Conservation (phyloP, 306 rosid genomes). For the Cucurbita maxima region DNA sequence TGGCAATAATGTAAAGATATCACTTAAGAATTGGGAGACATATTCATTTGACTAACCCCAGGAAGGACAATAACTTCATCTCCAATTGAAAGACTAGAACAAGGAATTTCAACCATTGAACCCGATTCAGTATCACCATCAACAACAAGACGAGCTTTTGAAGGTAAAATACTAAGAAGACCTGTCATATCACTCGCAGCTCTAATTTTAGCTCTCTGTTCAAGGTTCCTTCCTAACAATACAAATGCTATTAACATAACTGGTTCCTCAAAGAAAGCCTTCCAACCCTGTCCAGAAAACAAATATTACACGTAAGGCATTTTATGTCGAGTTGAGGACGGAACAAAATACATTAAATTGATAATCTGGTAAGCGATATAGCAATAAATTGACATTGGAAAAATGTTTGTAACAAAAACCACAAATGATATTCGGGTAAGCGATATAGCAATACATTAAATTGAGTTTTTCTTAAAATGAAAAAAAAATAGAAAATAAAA, state of each 20-base stretch:
- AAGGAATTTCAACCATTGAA: conserved; percentile 77
- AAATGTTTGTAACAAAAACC: not conserved
- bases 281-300: conserved; percentile 70
- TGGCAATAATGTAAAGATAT: not conserved
- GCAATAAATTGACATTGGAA: not conserved
- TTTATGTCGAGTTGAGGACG: not conserved
- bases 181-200: conserved; percentile 98
- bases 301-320: conserved; percentile 1
- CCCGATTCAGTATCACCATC: conserved; percentile 26
- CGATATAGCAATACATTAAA: no score
- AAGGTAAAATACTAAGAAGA: conserved; percentile 72
- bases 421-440: no score
- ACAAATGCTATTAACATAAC: conserved; percentile 96
- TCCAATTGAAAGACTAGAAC: conserved; percentile 70
- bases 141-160: conserved; percentile 88
- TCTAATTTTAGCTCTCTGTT: conserved; percentile 92
- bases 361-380: not conserved
- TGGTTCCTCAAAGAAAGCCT: conserved; percentile 95
- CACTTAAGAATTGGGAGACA: not conserved
- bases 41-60: conserved; percentile 52
- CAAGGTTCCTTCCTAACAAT: conserved; percentile 90
- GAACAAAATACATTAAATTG: not conserved
- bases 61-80: conserved; percentile 76
- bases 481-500: not conserved
- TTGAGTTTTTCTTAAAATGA: not conserved